phyloP scores from a whole-genome alignment of 2,329 filamentous ascomycete species.

The Penicillium digitatum region DNA sequence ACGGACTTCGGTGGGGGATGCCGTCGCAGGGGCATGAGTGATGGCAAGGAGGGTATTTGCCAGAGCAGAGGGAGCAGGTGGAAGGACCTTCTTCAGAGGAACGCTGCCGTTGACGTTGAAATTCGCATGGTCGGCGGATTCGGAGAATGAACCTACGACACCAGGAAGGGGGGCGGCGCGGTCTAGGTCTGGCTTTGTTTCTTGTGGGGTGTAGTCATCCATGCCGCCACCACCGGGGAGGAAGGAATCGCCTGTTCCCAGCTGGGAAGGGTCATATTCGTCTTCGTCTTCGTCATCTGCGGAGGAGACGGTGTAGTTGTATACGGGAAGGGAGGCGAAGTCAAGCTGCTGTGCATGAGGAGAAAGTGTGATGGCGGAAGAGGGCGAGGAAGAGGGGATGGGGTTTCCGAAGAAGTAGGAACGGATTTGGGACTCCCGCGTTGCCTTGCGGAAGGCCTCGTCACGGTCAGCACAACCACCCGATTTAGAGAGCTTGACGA shows the following conservation, averaged over 20 bases:
- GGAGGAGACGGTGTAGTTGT: conserved; percentile 61
- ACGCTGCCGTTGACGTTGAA: conserved; percentile 21
- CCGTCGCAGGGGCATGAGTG: conserved; percentile 68
- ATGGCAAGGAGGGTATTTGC: conserved; percentile 81
- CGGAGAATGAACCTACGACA: conserved; percentile 13
- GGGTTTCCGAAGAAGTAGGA: conserved; percentile 90
- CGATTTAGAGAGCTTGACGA: conserved; percentile 78
- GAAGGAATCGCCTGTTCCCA: conserved; percentile 34
- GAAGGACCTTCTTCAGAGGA: conserved; percentile 58
- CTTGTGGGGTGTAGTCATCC: conserved; percentile 16
- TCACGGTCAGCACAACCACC: conserved; percentile 78
- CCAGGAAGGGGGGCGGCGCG: conserved; percentile 23
- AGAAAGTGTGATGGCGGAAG: conserved; percentile 66
- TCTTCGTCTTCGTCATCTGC: conserved; percentile 51
- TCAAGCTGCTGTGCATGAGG: conserved; percentile 83
- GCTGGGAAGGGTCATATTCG: conserved; percentile 40
- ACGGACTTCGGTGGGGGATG: conserved; percentile 67
- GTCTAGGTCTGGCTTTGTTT: conserved; percentile 19
- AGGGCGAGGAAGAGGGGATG: conserved; percentile 35
- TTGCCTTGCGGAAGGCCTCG: conserved; percentile 66
- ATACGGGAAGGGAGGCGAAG: conserved; percentile 70
- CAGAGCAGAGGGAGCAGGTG: conserved; percentile 57
- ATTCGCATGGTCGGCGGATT: conserved; percentile 17
- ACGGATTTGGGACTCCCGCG: conserved; percentile 72
- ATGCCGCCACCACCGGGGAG: conserved; percentile 34